Base-by-base conservation (phyloP, 345 rosid species). In the Linum lewisii region DNA sequence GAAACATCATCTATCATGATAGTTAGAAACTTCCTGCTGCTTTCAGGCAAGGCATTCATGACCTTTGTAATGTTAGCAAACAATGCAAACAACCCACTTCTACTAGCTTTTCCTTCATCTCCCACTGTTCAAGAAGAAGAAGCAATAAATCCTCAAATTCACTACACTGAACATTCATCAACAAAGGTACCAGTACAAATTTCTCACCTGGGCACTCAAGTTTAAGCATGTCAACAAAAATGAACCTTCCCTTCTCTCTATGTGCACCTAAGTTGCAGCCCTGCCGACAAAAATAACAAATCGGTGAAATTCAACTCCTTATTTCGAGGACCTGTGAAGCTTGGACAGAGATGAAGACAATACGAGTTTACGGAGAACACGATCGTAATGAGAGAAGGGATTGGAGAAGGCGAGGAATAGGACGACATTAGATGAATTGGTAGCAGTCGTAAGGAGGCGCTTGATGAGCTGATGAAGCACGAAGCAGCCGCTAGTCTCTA, bases 381-480 rank as follows among this genome's bases (percentile, higher is more conserved):
- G 88, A 69, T 88, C 96, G 66, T 92, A 92, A 70, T 92, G 96
- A 63, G 96, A 86, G 74, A 92, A 79, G 15, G 98, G 77, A 34
- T 81, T 77, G 61, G 98, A 72, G 71, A 88, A 84, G 42, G 93
- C 90, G 57, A 92, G 71, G 71, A 88, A 80, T 74, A 92, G 54
- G 69, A 84, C 69, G 19, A 76, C 60, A 21, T 72, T 73, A 7
- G 84, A 62, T 62, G 89, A 79, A 44, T 67, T 59, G 22, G 86
- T 60, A 32, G 10, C 14, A 11, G 56, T 10, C 9, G 79, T 69
- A 51, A 86, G 87, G 55, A 75, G 34, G 64, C 87, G 95, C 78
- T 92, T 92, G 50, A 86, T 58, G 21, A 92, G 73, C 59, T 88
- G 96, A 79, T 88, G 90, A 70, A 88, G 78, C 45, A 86, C 79